Evolutionary conservation across 2,329 filamentous ascomycete species (phyloP).

Genomic region (Piedraia hortae): DNA sequence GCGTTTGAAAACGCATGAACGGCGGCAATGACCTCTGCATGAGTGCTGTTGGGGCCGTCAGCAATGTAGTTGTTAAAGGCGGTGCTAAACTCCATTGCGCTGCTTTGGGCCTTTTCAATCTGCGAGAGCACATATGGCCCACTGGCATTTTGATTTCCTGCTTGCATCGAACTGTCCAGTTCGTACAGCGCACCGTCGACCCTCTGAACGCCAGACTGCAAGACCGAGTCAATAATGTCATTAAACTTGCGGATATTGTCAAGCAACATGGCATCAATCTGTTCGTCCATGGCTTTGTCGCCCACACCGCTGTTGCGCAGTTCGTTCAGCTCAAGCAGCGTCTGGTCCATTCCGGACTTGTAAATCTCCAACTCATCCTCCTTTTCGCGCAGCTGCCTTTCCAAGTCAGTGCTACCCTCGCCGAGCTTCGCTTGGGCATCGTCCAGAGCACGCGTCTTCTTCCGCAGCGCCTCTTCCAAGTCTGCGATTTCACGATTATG

Average conservation of each 20-base stretch:
- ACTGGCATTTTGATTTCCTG: conserved; percentile 91
- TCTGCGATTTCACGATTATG: conserved; percentile 96
- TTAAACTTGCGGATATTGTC: conserved; percentile 80
- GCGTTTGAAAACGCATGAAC: conserved; percentile 76
- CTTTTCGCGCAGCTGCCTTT: conserved; percentile 67
- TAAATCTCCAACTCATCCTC: conserved; percentile 96
- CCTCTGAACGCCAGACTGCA: conserved; percentile 74
- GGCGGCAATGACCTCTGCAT: conserved; percentile 76
- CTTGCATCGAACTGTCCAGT: conserved; percentile 91
- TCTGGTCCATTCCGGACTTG: conserved; percentile 94
- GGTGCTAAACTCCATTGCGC: conserved; percentile 88
- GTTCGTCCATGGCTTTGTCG: conserved; percentile 59
- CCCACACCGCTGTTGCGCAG: conserved; percentile 38
- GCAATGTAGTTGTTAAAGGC: conserved; percentile 97
- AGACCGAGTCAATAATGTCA: conserved; percentile 87
- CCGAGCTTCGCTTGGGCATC: conserved; percentile 52
- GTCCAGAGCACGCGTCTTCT: conserved; percentile 67
- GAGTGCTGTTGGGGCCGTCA: conserved; percentile 71
- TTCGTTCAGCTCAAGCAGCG: conserved; percentile 74
- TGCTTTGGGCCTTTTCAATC: conserved; percentile 85
- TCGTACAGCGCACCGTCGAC: conserved; percentile 95
- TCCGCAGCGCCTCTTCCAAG: conserved; percentile 67
- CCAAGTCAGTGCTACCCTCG: conserved; percentile 63
- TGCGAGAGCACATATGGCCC: conserved; percentile 86
- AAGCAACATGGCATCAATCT: conserved; percentile 71